Evolutionary conservation across 352 stramenopile genomes (phyloP).

Genomic region (Pythium brachiatum): DNA sequence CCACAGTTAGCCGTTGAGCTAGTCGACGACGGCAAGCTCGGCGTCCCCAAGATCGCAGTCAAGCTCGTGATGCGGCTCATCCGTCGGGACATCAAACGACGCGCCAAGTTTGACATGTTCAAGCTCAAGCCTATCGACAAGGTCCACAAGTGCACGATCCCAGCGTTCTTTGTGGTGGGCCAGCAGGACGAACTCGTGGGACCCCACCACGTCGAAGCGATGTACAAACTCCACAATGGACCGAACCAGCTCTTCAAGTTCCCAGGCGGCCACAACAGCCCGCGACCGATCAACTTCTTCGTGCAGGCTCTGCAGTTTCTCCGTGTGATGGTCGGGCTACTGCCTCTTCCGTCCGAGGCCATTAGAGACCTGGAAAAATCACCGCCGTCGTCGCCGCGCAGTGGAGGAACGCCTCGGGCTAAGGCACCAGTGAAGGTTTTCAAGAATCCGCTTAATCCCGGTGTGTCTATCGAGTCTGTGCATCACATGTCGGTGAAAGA

Average conservation of each 20-base stretch:
- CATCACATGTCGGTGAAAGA: slow-evolving; percentile 76
- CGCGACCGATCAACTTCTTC: slow-evolving; percentile 74
- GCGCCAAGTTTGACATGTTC: slow-evolving; percentile 88
- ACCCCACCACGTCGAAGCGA: slow-evolving; percentile 63
- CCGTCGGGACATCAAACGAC: slow-evolving; percentile 69
- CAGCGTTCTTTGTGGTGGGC: slow-evolving; percentile 75
- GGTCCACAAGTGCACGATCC: slow-evolving; percentile 61
- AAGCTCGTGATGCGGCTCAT: slow-evolving; percentile 83
- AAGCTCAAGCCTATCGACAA: slow-evolving; percentile 80
- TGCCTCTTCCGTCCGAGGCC: slow-evolving; percentile 58
- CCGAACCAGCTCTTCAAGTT: slow-evolving; percentile 83
- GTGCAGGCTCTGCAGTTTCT: slow-evolving; percentile 78
- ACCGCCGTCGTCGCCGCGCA: slow-evolving; percentile 20
- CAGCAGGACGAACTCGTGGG: slow-evolving; percentile 80
- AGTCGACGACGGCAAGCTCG: slow-evolving; percentile 79
- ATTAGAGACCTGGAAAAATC: slow-evolving; percentile 41
- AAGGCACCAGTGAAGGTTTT: slow-evolving; percentile 39
- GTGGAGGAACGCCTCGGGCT: slow-evolving; percentile 31
- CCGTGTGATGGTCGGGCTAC: slow-evolving; percentile 70
- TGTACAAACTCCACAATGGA: slow-evolving; percentile 75
- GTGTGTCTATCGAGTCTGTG: slow-evolving; percentile 57
- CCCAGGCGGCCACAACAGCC: slow-evolving; percentile 75
- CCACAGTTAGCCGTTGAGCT: slow-evolving; percentile 68
- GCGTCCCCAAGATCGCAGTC: slow-evolving; percentile 77
- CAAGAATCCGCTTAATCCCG: slow-evolving; percentile 61